Evolutionary conservation across 768 basidiomycete genomes (phyloP).

Genomic region (Phlebiopsis gigantea): DNA sequence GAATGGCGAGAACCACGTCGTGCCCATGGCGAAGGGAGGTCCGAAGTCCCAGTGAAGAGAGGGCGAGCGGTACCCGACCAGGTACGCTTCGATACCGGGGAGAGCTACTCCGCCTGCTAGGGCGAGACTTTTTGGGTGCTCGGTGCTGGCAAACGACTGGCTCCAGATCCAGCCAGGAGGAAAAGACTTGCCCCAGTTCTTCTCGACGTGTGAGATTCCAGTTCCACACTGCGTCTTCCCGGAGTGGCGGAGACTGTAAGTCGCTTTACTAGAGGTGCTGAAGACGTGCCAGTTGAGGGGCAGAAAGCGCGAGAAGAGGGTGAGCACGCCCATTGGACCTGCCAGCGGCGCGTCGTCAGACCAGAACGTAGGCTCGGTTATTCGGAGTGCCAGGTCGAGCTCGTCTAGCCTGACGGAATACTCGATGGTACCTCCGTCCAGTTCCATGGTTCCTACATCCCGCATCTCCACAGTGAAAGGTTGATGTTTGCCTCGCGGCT

Average conservation of each 20-base stretch:
- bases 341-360: conserved; percentile 7
- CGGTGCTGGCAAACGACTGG: conserved; percentile 14
- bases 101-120: conserved; percentile 21
- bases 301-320: conserved; percentile 14
- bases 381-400: conserved; percentile 14
- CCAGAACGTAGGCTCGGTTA: conserved; percentile 16
- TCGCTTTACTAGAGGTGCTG: conserved; percentile 15
- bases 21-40: conserved; percentile 18
- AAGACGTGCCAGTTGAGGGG: conserved; percentile 26
- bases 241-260: conserved; percentile 11
- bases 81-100: conserved; percentile 20
- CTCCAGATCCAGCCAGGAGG: conserved; percentile 24
- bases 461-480: conserved; percentile 16
- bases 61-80: conserved; percentile 22
- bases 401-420: conserved; percentile 14
- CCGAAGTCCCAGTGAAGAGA: conserved; percentile 20
- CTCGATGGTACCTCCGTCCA: conserved; percentile 11
- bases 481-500: not conserved
- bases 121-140: conserved; percentile 12
- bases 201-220: conserved; percentile 20
- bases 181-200: conserved; percentile 25
- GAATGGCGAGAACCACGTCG: conserved; percentile 16
- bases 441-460: conserved; percentile 17
- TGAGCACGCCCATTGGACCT: conserved; percentile 21
- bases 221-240: conserved; percentile 7